Conservation (phyloP, 2,329 filamentous ascomycete species). For the Fusarium liriodendri region DNA sequence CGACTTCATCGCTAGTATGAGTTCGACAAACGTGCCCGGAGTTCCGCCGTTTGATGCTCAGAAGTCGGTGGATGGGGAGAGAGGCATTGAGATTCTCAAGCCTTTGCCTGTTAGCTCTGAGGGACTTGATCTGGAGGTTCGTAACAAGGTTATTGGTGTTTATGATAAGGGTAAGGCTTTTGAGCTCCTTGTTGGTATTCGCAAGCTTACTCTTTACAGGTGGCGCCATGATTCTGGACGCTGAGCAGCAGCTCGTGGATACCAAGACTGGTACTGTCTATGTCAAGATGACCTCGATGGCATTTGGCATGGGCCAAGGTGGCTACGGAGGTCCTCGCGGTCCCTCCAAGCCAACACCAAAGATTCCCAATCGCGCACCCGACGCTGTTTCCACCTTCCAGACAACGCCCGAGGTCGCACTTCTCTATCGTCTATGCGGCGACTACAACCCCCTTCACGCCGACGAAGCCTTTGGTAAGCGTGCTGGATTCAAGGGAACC, state of each 20-base stretch:
- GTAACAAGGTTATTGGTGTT: constrained; percentile 54
- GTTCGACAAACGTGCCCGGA: constrained; percentile 50
- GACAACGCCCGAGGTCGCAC: constrained; percentile 52
- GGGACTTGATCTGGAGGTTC: constrained; percentile 53
- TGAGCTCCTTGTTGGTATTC: neutral
- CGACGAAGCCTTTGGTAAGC: constrained; percentile 54
- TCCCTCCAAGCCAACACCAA: constrained; percentile 46
- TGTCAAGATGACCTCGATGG: constrained; percentile 51
- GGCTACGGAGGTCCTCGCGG: constrained; percentile 57
- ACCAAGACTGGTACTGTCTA: constrained; percentile 52
- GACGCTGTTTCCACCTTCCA: constrained; percentile 52
- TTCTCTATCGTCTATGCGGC: constrained; percentile 58
- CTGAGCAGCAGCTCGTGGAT: constrained; percentile 54
- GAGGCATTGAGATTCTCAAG: constrained; percentile 52
- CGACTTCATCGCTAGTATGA: constrained; percentile 53
- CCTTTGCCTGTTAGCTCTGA: constrained; percentile 51
- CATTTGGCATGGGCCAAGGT: constrained; percentile 59
- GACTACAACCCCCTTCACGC: constrained; percentile 62
- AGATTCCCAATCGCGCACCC: constrained; percentile 49
- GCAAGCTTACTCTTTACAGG: constrained; percentile 33
- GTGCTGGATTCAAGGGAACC: constrained; percentile 57
- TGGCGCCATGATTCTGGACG: constrained; percentile 56
- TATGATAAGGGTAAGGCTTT: constrained; percentile 53
- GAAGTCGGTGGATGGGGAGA: constrained; percentile 55
- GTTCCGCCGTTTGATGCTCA: constrained; percentile 54